These are phyloP conservation scores for Neoscytalidium dimidiatum DNA, from an alignment of 2,329 filamentous ascomycete species.

Conservation along the genomic window DNA sequence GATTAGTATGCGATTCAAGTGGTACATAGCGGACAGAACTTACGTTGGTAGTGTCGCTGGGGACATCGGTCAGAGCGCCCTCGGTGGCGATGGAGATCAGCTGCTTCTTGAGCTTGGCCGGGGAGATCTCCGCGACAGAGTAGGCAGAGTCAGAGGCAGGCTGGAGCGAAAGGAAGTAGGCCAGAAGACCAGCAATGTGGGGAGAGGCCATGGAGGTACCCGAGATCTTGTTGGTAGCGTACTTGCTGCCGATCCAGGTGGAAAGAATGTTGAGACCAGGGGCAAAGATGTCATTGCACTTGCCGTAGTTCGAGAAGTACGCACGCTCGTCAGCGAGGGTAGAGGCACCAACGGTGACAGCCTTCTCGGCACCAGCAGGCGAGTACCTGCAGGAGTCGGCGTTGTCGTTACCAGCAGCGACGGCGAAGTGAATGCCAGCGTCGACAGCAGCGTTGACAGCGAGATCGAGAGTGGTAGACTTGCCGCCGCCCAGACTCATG, in stretches of 20 bases:
- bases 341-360: slow-evolving; percentile 93
- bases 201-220: slow-evolving; percentile 99
- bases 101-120: slow-evolving; percentile 89
- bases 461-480: slow-evolving; percentile 86
- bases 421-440: slow-evolving; percentile 93
- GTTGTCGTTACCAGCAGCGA: slow-evolving; percentile 98
- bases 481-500: slow-evolving; percentile 98
- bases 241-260: slow-evolving; percentile 96
- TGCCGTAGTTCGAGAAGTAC: slow-evolving; percentile 99
- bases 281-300: slow-evolving; percentile 99
- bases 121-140: slow-evolving; percentile 84
- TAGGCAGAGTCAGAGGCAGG: slow-evolving; percentile 88
- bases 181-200: slow-evolving; percentile 92
- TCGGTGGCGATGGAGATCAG: slow-evolving; percentile 81
- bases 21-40: slow-evolving; percentile 31
- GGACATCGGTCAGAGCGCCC: slow-evolving; percentile 77
- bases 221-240: slow-evolving; percentile 97
- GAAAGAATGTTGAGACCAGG: slow-evolving; percentile 96
- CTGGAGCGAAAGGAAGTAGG: slow-evolving; percentile 97
- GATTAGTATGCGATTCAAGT: slow-evolving; percentile 26
- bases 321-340: slow-evolving; percentile 92
- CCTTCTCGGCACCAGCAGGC: slow-evolving; percentile 85
- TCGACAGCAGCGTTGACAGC: slow-evolving; percentile 93
- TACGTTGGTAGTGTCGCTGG: slow-evolving; percentile 81
- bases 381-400: slow-evolving; percentile 99